Conservation (phyloP, 805 yeast genomes). For the Ogataea methanolica region DNA sequence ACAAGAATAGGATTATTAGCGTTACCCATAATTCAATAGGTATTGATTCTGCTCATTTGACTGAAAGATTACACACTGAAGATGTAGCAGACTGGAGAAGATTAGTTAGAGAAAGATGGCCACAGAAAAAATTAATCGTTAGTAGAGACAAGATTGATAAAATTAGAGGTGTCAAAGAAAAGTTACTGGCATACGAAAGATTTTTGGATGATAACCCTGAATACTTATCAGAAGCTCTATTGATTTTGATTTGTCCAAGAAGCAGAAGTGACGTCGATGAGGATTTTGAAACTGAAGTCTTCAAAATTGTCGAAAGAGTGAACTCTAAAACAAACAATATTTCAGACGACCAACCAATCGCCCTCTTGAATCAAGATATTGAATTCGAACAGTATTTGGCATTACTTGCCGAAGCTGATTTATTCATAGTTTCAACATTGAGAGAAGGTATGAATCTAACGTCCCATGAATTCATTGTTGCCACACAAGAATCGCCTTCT, state of each 20-base stretch:
- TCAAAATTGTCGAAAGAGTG: constrained; percentile 77
- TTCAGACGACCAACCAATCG: constrained; percentile 77
- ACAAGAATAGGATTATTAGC: constrained; percentile 51
- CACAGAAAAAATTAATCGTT: constrained; percentile 63
- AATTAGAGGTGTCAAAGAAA: constrained; percentile 84
- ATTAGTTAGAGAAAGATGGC: constrained; percentile 77
- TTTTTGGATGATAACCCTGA: constrained; percentile 71
- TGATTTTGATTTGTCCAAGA: constrained; percentile 80
- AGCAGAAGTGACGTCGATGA: constrained; percentile 44
- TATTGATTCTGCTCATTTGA: constrained; percentile 61
- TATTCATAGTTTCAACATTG: constrained; percentile 82
- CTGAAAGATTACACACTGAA: constrained; percentile 38
- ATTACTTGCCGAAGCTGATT: constrained; percentile 76
- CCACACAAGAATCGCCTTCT: constrained; percentile 65
- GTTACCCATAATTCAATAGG: constrained; percentile 71
- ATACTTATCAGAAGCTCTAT: constrained; percentile 60
- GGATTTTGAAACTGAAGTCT: constrained; percentile 67
- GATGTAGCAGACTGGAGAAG: constrained; percentile 60
- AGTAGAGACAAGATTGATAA: constrained; percentile 86
- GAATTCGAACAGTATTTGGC: constrained; percentile 89
- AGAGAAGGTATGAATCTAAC: constrained; percentile 97
- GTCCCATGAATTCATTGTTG: constrained; percentile 87
- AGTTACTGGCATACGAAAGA: constrained; percentile 78
- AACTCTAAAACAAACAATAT: constrained; percentile 72
- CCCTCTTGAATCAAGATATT: constrained; percentile 81